These are phyloP conservation scores for Cerrena zonata DNA, from an alignment of 1,284 basidiomycete genomes.

Conservation along the genomic window DNA sequence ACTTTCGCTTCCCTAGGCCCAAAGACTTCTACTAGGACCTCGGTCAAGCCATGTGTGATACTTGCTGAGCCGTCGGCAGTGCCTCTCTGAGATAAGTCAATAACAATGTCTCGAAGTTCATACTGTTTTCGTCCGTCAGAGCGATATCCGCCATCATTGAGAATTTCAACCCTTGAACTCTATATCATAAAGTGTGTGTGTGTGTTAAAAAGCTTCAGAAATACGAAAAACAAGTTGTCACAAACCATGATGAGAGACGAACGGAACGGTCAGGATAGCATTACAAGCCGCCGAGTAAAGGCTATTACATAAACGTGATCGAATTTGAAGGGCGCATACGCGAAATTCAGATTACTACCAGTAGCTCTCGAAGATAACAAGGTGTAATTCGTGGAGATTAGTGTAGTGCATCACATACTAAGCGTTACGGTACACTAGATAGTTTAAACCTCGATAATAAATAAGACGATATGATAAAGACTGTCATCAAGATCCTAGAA, in stretches of 20 bases:
- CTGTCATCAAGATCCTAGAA: no score
- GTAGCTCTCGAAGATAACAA: no score
- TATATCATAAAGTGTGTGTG: slow-evolving; percentile 26
- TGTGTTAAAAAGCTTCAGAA: not conserved
- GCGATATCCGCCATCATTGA: slow-evolving; percentile 84
- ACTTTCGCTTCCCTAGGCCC: slow-evolving; percentile 85
- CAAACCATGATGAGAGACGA: not conserved
- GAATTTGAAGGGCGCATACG: no score
- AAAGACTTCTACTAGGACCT: slow-evolving; percentile 81
- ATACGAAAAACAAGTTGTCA: not conserved
- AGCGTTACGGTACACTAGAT: no score
- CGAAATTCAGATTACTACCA: no score
- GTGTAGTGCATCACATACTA: no score
- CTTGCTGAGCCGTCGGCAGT: slow-evolving; percentile 81
- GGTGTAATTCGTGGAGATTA: no score
- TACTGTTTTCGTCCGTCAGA: slow-evolving; percentile 87
- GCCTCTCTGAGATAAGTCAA: slow-evolving; percentile 74
- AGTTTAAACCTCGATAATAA: no score
- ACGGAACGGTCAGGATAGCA: no score
- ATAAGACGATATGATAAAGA: no score
- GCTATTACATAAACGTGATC: no score
- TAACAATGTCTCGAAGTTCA: slow-evolving; percentile 80
- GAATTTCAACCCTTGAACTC: slow-evolving; percentile 79
- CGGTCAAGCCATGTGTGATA: slow-evolving; percentile 85
- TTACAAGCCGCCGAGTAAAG: no score